A percentile compares a stretch with the other conserved stretches of the same genome.
phyloP scores from a whole-genome alignment of 1,139 yeast species.

The Geotrichum restrictum region DNA sequence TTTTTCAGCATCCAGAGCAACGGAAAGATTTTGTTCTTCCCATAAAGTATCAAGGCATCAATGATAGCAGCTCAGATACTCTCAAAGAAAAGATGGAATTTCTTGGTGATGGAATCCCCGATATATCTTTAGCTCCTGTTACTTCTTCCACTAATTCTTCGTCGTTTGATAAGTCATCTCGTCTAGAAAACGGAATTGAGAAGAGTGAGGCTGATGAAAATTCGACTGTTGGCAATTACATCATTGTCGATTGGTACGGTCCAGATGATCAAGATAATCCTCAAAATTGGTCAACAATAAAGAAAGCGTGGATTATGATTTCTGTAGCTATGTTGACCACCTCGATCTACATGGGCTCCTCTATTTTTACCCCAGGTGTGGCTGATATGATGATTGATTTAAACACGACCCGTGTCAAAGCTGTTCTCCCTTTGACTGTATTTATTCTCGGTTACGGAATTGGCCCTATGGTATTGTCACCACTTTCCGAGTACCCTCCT shows the following conservation, averaged over 20 bases:
- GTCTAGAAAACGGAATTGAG: background rate
- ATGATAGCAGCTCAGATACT: background rate
- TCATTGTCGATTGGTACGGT: conserved; percentile 45
- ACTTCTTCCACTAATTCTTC: background rate
- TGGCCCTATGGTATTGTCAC: conserved; percentile 54
- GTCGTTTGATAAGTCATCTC: background rate
- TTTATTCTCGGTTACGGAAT: conserved; percentile 57
- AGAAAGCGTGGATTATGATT: conserved; percentile 43
- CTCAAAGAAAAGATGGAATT: background rate
- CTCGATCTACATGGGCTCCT: conserved; percentile 58
- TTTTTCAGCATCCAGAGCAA: conserved; percentile 23
- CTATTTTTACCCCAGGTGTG: conserved; percentile 58
- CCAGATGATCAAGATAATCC: conserved; percentile 58
- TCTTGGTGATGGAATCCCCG: conserved; percentile 14
- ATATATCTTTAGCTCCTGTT: too few relatives aligned
- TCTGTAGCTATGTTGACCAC: conserved; percentile 48
- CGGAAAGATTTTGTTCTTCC: conserved; percentile 25
- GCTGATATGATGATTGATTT: conserved; percentile 45
- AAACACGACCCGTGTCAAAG: conserved; percentile 43
- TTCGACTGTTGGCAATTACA: conserved; percentile 11
- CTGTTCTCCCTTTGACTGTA: conserved; percentile 51
- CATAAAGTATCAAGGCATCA: conserved; percentile 14
- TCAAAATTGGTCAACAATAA: conserved; percentile 48
- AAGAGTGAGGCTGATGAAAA: background rate
- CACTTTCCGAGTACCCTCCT: conserved; percentile 50